Evolutionary conservation across 2,329 filamentous ascomycete genomes (phyloP).

Genomic region (Bisporella sp.): DNA sequence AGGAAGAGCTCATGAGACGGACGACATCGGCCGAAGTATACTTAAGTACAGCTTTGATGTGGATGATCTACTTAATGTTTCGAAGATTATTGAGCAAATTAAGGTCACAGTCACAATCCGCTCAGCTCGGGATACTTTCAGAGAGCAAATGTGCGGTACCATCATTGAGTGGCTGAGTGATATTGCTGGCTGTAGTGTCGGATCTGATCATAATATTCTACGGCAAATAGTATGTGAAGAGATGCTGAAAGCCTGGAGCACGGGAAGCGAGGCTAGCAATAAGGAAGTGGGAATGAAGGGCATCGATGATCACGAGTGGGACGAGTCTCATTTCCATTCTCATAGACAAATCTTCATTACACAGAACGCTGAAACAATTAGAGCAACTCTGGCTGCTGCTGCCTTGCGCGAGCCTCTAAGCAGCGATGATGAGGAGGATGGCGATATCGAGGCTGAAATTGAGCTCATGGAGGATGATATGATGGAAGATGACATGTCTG

Average conservation of each 20-base stretch:
- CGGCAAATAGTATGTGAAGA: constrained; percentile 84
- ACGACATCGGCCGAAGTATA: constrained; percentile 81
- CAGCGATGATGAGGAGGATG: constrained; percentile 14
- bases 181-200: constrained; percentile 82
- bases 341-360: constrained; percentile 13
- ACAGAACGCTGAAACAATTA: constrained; percentile 14
- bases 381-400: constrained; percentile 10
- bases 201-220: constrained; percentile 70
- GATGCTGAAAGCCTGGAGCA: constrained; percentile 78
- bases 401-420: constrained; percentile 18
- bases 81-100: constrained; percentile 86
- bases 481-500: constrained; percentile 23
- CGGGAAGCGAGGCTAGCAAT: constrained; percentile 78
- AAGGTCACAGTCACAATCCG: constrained; percentile 93
- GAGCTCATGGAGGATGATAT: constrained; percentile 49
- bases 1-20: constrained; percentile 76
- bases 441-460: constrained; percentile 45
- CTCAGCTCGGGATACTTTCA: constrained; percentile 88
- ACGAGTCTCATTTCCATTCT: constrained; percentile 17
- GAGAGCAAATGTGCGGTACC: constrained; percentile 97
- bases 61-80: constrained; percentile 65
- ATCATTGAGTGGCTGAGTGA: constrained; percentile 95
- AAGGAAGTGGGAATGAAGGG: constrained; percentile 69
- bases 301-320: constrained; percentile 70
- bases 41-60: constrained; percentile 71